Evolutionary conservation across 192 early-diverging fungal species (phyloP), one percentile per base, ranked within the genome.

Genomic region (Backusella circina): DNA sequence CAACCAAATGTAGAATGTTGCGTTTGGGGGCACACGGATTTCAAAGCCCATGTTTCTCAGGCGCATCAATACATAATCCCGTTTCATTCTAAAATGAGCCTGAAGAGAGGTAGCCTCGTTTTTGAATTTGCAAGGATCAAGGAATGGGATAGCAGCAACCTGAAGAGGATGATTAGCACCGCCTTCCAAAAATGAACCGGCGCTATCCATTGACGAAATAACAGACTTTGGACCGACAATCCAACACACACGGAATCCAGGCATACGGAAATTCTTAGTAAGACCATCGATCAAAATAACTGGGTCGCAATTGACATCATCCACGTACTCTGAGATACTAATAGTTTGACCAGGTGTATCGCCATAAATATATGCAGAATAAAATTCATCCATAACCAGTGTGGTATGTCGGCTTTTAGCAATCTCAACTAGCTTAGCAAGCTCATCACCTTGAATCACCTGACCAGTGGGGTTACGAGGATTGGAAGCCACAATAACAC

Each of bases 1-100:
- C 8, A 87, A 37, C 86, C 86, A 87, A 32, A 87, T 78, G 66
- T 87, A 87, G 73, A 87, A 87, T 13, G 86, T 87, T 18, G 83
- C 84, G 31, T 76, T 80, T 36, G 86, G 86, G 30, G 84, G 75
- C 0, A 77, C 71, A 3, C 67, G 37, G 23, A 87, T 61, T 15
- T 66, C 61, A 44, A 87, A 65, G 28, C 83, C 83, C 47, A 87
- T 81, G 26, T 85, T 36, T 12, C 30, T 61, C 64, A 87, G 51
- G 54, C 79, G 18, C 3, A 75, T 68, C 6, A 87, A 39, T 5
- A 86, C 84, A 73, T 71, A 87, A 47, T 87, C 74, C 28, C 85
- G 77, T 54, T 87, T 87, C 65, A 54, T 74, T 32, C 65, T 26
- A 66, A 87, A 87, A 70, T 87, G 86, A 12, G 18, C 67, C 69